Percentiles rank a stretch among this genome's conserved stretches.
phyloP scores from a whole-genome alignment of 169 alveolate genomes.

The Amoebophrya sp. region DNA sequence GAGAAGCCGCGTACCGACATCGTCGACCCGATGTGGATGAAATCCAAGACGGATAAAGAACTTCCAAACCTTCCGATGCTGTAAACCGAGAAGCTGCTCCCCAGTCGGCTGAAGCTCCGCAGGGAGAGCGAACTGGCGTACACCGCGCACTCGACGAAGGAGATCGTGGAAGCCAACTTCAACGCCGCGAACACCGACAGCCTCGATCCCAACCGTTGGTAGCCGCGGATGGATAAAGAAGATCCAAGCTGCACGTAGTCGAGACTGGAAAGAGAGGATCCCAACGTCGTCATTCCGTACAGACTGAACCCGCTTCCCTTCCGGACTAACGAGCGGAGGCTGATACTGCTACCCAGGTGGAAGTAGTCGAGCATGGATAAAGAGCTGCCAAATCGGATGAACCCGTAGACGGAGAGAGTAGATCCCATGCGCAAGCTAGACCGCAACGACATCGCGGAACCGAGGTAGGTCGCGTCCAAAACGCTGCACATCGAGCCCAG shows the following conservation, averaged over 20 bases:
- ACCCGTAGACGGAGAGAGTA: not conserved
- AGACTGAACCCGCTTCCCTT: not conserved
- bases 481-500: not conserved
- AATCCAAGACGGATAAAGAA: not conserved
- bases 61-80: slow-evolving; percentile 19
- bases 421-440: not conserved
- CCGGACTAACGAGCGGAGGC: not conserved
- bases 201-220: not conserved
- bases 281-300: not conserved
- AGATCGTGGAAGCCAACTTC: not conserved
- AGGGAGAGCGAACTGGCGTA: not conserved
- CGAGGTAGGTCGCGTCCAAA: not conserved
- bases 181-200: slow-evolving; percentile 8
- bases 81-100: not conserved
- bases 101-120: not conserved
- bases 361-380: not conserved
- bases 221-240: not conserved
- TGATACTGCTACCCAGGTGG: not conserved
- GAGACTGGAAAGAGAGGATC: not conserved
- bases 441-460: slow-evolving; percentile 15
- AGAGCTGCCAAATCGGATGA: not conserved
- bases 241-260: not conserved
- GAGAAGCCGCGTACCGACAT: not conserved
- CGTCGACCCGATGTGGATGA: not conserved
- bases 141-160: not conserved